A percentile compares a stretch with the other conserved stretches of the same genome.
Conservation (phyloP, 306 rosid species). For the Trifolium repens region DNA sequence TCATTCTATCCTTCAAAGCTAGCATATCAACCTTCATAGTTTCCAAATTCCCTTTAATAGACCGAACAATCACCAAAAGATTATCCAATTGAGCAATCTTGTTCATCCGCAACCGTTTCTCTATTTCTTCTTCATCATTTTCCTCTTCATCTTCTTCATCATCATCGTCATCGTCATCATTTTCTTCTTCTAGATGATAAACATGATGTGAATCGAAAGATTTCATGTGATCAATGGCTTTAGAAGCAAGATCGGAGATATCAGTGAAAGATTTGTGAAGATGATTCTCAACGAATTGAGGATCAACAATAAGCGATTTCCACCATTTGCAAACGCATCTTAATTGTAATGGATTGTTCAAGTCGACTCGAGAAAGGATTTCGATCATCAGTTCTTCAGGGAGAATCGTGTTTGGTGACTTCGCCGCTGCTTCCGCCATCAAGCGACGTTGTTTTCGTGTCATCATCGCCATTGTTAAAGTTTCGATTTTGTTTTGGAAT, state of each 20-base stretch:
- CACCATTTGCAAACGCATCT: slow-evolving; percentile 50
- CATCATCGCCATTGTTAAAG: slow-evolving; percentile 21
- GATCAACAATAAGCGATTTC: slow-evolving; percentile 45
- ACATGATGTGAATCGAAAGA: slow-evolving; percentile 33
- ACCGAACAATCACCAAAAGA: slow-evolving; percentile 30
- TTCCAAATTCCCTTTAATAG: slow-evolving; percentile 36
- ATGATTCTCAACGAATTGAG: slow-evolving; percentile 44
- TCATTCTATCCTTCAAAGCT: slow-evolving; percentile 38
- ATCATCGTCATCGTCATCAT: fast-evolving
- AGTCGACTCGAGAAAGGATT: slow-evolving; percentile 40
- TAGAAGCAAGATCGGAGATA: slow-evolving; percentile 41
- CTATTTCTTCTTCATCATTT: not conserved
- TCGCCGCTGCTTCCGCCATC: not conserved
- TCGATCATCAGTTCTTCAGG: slow-evolving; percentile 48
- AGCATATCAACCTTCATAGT: slow-evolving; percentile 37
- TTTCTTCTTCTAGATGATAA: not conserved
- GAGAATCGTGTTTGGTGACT: not conserved
- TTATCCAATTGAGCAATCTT: slow-evolving; percentile 37
- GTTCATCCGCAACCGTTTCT: slow-evolving; percentile 21
- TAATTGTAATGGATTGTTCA: slow-evolving; percentile 36
- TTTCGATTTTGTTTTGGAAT: not conserved
- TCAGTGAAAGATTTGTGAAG: slow-evolving; percentile 32
- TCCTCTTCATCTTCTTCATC: not conserved
- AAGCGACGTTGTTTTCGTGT: slow-evolving; percentile 41
- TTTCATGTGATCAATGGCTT: slow-evolving; percentile 32